Evolutionary conservation across 192 early-diverging fungal genomes (phyloP).

Genomic region (Geranomyces michiganensis): DNA sequence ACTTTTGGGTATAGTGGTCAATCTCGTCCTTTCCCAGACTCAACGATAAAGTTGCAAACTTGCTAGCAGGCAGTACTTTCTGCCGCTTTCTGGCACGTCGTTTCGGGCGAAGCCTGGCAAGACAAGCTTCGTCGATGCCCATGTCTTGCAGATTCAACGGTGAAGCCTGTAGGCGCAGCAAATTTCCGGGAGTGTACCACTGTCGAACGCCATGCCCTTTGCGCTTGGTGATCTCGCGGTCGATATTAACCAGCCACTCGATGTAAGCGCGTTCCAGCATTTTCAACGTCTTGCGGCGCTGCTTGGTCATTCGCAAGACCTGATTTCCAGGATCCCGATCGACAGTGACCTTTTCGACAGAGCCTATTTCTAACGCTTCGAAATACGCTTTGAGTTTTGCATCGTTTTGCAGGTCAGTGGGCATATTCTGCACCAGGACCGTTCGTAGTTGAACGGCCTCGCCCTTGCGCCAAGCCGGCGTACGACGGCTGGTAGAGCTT

Average conservation of each 20-base stretch:
- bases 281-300: slow-evolving; percentile 29
- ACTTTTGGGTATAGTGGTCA: slow-evolving; percentile 40
- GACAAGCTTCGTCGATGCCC: slow-evolving; percentile 27
- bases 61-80: background rate
- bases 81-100: slow-evolving; percentile 12
- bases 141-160: slow-evolving; percentile 25
- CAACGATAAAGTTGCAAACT: background rate
- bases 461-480: slow-evolving; percentile 38
- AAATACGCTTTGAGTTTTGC: slow-evolving; percentile 50
- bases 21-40: slow-evolving; percentile 36
- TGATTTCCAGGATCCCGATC: slow-evolving; percentile 36
- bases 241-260: slow-evolving; percentile 45
- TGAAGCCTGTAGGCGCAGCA: slow-evolving; percentile 28
- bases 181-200: slow-evolving; percentile 21
- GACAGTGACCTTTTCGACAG: slow-evolving; percentile 47
- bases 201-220: background rate
- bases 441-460: slow-evolving; percentile 53
- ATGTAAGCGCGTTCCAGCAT: slow-evolving; percentile 49
- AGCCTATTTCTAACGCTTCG: slow-evolving; percentile 46
- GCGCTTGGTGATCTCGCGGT: slow-evolving; percentile 18
- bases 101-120: slow-evolving; percentile 31
- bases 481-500: slow-evolving; percentile 7
- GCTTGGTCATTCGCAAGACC: slow-evolving; percentile 25
- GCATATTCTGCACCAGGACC: slow-evolving; percentile 54
- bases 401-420: slow-evolving; percentile 43